phyloP scores from a whole-genome alignment of 306 rosid genomes.

The Begonia fuchsioides region DNA sequence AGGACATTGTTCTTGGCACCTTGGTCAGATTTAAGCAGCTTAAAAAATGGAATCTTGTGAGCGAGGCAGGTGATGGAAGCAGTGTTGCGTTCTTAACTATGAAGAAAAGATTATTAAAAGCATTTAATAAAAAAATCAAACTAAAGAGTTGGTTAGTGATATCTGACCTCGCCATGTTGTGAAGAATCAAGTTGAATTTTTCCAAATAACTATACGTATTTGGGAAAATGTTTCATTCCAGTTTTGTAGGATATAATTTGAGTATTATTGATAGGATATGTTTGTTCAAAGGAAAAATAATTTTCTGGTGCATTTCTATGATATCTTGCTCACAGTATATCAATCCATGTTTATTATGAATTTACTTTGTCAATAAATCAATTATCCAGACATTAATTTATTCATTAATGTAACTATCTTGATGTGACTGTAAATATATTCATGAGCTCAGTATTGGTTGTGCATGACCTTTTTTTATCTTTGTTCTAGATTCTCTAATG shows the following conservation, averaged over 20 bases:
- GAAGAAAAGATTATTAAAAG: neutral
- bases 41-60: slow-evolving; percentile 68
- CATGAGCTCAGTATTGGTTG: slow-evolving; percentile 1
- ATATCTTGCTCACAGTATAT: too few relatives aligned
- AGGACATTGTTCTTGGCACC: slow-evolving; percentile 61
- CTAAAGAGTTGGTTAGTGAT: too few relatives aligned
- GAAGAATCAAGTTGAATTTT: too few relatives aligned
- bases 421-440: neutral
- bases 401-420: neutral
- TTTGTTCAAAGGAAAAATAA: too few relatives aligned
- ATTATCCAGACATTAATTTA: neutral
- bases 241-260: too few relatives aligned
- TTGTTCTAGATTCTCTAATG: slow-evolving; percentile 71
- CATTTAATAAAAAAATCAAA: neutral
- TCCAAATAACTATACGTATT: too few relatives aligned
- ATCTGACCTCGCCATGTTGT: too few relatives aligned
- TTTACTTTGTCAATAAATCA: too few relatives aligned
- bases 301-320: too few relatives aligned
- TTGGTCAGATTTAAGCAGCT: slow-evolving; percentile 78
- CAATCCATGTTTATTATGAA: too few relatives aligned
- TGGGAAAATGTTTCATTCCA: too few relatives aligned
- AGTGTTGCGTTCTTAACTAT: neutral
- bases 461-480: slow-evolving; percentile 8
- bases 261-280: too few relatives aligned
- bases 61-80: slow-evolving; percentile 42